A percentile compares a stretch with the other conserved stretches of the same genome.
These are phyloP conservation scores for Monosporascus ibericus DNA, from an alignment of 2,329 filamentous ascomycete genomes.

Conservation along the genomic window DNA sequence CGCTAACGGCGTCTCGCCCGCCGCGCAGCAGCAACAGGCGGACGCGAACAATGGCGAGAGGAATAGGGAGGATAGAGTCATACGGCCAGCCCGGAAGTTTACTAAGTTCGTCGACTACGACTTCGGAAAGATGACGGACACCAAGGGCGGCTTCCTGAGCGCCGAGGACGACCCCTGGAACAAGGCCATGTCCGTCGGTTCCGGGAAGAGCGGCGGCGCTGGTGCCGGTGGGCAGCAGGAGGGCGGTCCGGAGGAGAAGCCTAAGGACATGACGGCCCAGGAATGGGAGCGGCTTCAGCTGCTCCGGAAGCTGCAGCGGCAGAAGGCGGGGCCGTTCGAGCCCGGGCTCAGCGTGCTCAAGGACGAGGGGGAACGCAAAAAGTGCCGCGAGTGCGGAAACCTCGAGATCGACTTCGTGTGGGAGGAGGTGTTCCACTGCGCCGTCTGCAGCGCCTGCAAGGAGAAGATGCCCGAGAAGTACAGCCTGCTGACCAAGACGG, in stretches of 20 bases:
- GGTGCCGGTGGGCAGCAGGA: slow-evolving; percentile 13
- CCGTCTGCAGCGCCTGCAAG: slow-evolving; percentile 79
- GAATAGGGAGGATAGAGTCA: slow-evolving; percentile 31
- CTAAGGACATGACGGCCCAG: slow-evolving; percentile 78
- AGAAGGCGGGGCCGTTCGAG: slow-evolving; percentile 78
- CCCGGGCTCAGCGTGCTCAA: slow-evolving; percentile 74
- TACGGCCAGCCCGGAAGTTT: slow-evolving; percentile 80
- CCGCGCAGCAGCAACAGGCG: neutral
- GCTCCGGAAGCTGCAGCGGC: slow-evolving; percentile 63
- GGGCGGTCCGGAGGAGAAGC: slow-evolving; percentile 49
- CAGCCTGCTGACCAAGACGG: slow-evolving; percentile 91
- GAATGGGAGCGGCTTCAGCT: slow-evolving; percentile 88
- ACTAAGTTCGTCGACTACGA: slow-evolving; percentile 96
- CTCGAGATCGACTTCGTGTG: slow-evolving; percentile 93
- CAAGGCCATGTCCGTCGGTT: slow-evolving; percentile 57
- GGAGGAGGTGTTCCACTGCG: slow-evolving; percentile 74
- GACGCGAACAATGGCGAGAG: slow-evolving; percentile 3
- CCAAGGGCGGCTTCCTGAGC: slow-evolving; percentile 92
- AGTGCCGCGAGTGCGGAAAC: slow-evolving; percentile 75
- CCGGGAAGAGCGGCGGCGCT: slow-evolving; percentile 26
- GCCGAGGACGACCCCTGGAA: slow-evolving; percentile 88
- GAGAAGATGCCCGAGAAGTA: slow-evolving; percentile 89
- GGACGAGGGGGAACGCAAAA: slow-evolving; percentile 58
- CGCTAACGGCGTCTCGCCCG: slow-evolving; percentile 28
- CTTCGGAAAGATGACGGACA: slow-evolving; percentile 96